phyloP scores from a whole-genome alignment of 108 stramenopile species.

The Epithemia pelagica region DNA sequence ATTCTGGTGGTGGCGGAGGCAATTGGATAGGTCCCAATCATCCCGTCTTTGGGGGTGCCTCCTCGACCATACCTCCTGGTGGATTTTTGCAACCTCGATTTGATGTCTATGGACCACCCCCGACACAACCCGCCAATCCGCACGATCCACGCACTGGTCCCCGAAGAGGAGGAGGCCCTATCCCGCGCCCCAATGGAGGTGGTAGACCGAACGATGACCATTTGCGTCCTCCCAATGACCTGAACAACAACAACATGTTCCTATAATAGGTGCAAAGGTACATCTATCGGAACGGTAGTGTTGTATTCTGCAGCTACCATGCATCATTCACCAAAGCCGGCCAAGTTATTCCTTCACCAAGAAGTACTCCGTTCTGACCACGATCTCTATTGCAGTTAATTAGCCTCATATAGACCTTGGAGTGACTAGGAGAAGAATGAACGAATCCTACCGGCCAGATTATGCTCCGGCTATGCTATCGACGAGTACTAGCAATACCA shows the following conservation, averaged over 20 bases:
- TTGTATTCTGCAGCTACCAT: no score
- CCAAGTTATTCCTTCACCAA: no score
- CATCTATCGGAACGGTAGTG: no score
- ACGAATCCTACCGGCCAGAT: no score
- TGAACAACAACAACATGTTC: slow-evolving; percentile 37
- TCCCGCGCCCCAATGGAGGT: slow-evolving; percentile 19
- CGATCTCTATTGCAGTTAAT: no score
- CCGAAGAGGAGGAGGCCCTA: slow-evolving; percentile 34
- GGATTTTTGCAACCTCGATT: slow-evolving; percentile 70
- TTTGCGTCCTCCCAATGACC: slow-evolving; percentile 51
- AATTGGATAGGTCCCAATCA: slow-evolving; percentile 82
- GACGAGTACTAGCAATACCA: no score
- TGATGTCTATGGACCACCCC: slow-evolving; percentile 71
- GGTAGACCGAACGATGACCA: slow-evolving; percentile 82
- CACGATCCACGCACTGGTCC: slow-evolving; percentile 28
- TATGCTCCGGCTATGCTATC: no score
- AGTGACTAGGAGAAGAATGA: no score
- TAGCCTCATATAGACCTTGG: no score
- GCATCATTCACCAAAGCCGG: no score
- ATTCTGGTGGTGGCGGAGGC: slow-evolving; percentile 36
- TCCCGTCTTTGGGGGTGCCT: slow-evolving; percentile 48
- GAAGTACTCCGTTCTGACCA: no score
- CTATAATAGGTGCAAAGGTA: no score
- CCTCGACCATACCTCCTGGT: neutral
- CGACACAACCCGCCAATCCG: slow-evolving; percentile 52